Evolutionary conservation across 2,329 filamentous ascomycete genomes (phyloP).

Genomic region (Paracamarosporium sp.): DNA sequence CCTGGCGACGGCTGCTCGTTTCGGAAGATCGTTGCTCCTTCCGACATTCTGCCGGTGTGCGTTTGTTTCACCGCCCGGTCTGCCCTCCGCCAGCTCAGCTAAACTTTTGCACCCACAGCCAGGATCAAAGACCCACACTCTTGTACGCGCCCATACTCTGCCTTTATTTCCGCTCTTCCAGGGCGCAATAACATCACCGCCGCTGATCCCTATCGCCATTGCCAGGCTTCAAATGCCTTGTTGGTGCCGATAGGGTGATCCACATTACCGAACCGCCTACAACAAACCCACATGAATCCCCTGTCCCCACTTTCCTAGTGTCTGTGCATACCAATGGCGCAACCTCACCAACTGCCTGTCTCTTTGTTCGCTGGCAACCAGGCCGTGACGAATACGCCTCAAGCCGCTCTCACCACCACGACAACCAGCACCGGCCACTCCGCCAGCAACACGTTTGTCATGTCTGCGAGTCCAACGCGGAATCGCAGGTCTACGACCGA

Average conservation of each 20-base stretch:
- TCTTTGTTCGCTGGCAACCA: constrained; percentile 24
- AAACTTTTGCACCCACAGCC: constrained; percentile 1
- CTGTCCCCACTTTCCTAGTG: constrained; percentile 3
- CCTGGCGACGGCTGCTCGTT: not conserved
- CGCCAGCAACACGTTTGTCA: constrained; percentile 85
- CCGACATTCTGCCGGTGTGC: constrained; percentile 15
- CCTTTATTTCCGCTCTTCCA: not conserved
- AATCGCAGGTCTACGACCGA: constrained; percentile 63
- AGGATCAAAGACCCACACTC: not conserved
- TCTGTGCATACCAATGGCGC: constrained; percentile 36
- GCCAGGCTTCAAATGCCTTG: constrained; percentile 2
- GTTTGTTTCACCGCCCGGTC: too few relatives aligned
- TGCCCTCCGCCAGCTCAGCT: constrained; percentile 1
- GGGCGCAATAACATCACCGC: not conserved
- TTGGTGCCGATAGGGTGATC: constrained; percentile 1
- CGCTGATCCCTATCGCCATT: constrained; percentile 5
- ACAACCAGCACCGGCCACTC: constrained; percentile 56
- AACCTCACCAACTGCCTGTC: constrained; percentile 22
- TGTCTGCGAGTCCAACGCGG: constrained; percentile 75
- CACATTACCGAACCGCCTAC: not conserved
- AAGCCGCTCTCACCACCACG: constrained; percentile 53
- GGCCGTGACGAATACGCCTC: constrained; percentile 40
- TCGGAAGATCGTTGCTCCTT: constrained; percentile 14
- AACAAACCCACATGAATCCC: constrained; percentile 4
- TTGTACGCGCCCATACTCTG: not conserved